Percentiles rank a stretch among this genome's conserved stretches.
phyloP scores from a whole-genome alignment of 2,329 filamentous ascomycete species.

The Penicillium sp. region DNA sequence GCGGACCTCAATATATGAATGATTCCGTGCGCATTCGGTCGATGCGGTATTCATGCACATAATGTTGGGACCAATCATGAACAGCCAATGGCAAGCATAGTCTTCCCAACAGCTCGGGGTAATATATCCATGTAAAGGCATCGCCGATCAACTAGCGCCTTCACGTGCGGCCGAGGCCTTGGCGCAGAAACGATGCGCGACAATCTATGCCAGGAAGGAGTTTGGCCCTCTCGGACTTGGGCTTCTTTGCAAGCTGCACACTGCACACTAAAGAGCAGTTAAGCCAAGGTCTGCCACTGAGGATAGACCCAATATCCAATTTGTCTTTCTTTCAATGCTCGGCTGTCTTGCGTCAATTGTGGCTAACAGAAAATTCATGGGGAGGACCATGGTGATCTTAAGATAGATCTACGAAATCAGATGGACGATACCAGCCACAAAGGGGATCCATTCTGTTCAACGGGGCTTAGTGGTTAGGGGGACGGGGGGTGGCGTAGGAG shows the following conservation, averaged over 20 bases:
- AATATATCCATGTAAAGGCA: not conserved
- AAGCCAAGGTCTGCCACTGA: no score
- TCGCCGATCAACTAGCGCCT: constrained; percentile 1
- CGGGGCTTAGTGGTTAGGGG: constrained; percentile 54
- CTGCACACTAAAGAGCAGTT: no score
- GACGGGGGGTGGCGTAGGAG: constrained; percentile 47
- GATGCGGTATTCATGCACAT: not conserved
- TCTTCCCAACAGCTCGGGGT: constrained; percentile 13
- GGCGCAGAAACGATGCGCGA: not conserved
- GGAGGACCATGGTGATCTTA: no score
- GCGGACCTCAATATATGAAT: not conserved
- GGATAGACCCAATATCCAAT: no score
- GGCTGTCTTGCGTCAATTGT: constrained; percentile 1
- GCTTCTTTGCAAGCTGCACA: no score
- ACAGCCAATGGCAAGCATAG: not conserved
- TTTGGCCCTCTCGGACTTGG: no score
- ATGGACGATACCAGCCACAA: no score
- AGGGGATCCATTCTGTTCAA: constrained; percentile 24
- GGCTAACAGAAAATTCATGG: no score
- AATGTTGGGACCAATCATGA: constrained; percentile 12
- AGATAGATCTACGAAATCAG: no score
- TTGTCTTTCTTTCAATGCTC: no score
- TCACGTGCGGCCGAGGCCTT: constrained; percentile 22
- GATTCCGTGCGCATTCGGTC: not conserved
- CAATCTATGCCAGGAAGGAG: not conserved